These are phyloP conservation scores for Cladosporium sp. DNA, from an alignment of 2,329 filamentous ascomycete species.

Conservation along the genomic window DNA sequence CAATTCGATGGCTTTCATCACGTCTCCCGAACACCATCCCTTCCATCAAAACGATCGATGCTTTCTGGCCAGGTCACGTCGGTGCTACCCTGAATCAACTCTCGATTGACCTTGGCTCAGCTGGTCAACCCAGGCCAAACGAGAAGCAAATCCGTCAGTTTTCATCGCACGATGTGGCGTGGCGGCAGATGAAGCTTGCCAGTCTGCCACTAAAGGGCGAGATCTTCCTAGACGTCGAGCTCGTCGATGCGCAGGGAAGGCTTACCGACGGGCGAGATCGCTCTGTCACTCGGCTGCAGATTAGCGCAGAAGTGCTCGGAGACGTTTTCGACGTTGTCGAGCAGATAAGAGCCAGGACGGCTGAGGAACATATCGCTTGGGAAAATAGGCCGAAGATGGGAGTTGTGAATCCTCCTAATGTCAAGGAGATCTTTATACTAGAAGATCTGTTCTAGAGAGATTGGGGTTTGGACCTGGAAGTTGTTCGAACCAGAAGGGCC, in stretches of 20 bases:
- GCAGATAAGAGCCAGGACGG: slow-evolving; percentile 2
- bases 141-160: background rate
- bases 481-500: background rate
- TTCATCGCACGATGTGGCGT: background rate
- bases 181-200: slow-evolving; percentile 14
- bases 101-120: slow-evolving; percentile 3
- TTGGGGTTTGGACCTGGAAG: background rate
- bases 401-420: slow-evolving; percentile 14
- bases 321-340: slow-evolving; percentile 14
- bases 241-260: slow-evolving; percentile 3
- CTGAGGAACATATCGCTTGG: slow-evolving; percentile 11
- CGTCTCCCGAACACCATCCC: slow-evolving; percentile 6
- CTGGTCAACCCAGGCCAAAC: background rate
- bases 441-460: slow-evolving; percentile 5
- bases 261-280: slow-evolving; percentile 6
- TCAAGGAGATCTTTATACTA: slow-evolving; percentile 11
- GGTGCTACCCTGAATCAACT: slow-evolving; percentile 6
- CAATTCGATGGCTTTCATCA: slow-evolving; percentile 6
- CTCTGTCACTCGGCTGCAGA: slow-evolving; percentile 11
- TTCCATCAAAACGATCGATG: slow-evolving; percentile 10
- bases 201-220: slow-evolving; percentile 10
- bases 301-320: slow-evolving; percentile 3
- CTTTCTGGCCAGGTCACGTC: slow-evolving; percentile 13
- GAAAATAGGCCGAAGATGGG: slow-evolving; percentile 16
- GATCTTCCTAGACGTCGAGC: slow-evolving; percentile 11